Conservation (phyloP, 371 early-diverging fungal species). For the Synchytrium microbalum region DNA sequence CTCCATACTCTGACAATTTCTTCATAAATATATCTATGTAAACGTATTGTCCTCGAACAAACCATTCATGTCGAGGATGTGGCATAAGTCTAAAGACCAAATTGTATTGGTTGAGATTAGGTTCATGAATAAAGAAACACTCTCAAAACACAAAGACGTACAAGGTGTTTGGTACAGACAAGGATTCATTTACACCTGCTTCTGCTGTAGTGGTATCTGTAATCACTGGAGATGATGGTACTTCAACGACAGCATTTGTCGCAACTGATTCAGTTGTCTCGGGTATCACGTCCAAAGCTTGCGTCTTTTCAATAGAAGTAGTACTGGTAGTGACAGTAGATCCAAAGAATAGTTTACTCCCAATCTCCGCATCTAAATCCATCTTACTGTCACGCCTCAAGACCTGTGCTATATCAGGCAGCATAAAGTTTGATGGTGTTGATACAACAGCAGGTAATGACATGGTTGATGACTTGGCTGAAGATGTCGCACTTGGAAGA, state of each 20-base stretch:
- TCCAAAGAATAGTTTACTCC: neutral
- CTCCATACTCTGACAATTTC: neutral
- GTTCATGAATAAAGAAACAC: too few relatives aligned
- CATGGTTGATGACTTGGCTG: neutral
- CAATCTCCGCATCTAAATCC: neutral
- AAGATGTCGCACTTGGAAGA: neutral
- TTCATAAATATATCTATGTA: neutral
- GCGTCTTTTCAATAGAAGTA: neutral
- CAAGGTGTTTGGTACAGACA: too few relatives aligned
- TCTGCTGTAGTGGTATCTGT: too few relatives aligned
- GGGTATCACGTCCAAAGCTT: neutral
- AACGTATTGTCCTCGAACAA: neutral
- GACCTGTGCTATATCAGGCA: neutral
- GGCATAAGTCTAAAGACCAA: too few relatives aligned
- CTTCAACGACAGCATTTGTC: neutral
- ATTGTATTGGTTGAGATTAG: too few relatives aligned
- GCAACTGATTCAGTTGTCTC: neutral
- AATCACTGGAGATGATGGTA: too few relatives aligned
- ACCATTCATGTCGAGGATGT: neutral
- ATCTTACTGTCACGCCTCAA: neutral
- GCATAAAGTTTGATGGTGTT: neutral
- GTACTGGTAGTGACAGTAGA: neutral
- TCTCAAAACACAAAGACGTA: too few relatives aligned
- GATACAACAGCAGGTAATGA: neutral
- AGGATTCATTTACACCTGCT: too few relatives aligned